These are phyloP conservation scores for Primulina tabacum DNA, from an alignment of 257 asterid species.

Conservation along the genomic window DNA sequence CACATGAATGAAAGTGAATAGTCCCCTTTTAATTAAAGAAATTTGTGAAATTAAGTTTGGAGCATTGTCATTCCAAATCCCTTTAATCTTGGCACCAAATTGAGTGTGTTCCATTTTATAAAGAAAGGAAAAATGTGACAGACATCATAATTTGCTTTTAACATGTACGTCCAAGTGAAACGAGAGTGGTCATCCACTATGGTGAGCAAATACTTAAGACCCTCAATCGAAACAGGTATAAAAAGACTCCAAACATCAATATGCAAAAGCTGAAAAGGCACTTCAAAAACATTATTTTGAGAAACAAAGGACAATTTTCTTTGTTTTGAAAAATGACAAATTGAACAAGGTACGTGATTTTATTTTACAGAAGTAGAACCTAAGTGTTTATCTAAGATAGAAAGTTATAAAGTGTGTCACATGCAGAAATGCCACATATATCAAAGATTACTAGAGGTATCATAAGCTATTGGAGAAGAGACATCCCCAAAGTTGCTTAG, in stretches of 20 bases:
- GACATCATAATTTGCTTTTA: background rate
- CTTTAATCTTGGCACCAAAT: no score
- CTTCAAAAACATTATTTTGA: rapidly evolving
- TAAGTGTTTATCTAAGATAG: rapidly evolving
- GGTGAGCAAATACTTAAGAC: background rate
- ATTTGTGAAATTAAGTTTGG: no score
- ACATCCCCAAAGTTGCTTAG: no score
- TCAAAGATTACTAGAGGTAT: rapidly evolving
- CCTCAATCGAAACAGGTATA: background rate
- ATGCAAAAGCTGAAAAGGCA: no score
- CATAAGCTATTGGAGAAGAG: no score
- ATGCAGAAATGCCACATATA: no score
- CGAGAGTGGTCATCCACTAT: background rate
- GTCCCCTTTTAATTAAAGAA: no score
- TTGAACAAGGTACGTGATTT: no score
- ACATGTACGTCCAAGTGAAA: background rate
- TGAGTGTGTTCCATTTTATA: background rate
- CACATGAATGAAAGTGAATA: no score
- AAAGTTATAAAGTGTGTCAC: background rate
- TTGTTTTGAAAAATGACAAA: no score
- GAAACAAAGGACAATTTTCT: background rate
- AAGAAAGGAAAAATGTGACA: background rate
- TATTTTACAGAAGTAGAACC: no score
- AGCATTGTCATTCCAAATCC: no score
- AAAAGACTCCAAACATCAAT: background rate